phyloP scores from a whole-genome alignment of 2,329 filamentous ascomycete species.

The Pseudomassariella vexata region DNA sequence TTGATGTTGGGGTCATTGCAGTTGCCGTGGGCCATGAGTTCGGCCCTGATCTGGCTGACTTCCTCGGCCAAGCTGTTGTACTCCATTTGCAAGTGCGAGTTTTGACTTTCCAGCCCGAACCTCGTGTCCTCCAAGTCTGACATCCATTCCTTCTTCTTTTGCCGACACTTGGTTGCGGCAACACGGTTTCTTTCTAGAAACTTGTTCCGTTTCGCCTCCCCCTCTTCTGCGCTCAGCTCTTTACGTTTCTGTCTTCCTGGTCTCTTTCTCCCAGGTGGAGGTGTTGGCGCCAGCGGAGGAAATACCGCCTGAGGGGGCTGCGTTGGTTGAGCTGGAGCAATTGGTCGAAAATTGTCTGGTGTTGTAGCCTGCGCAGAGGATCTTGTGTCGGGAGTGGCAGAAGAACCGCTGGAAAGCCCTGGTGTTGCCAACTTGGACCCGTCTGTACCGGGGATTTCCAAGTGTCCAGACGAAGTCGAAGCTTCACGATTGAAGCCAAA shows the following conservation, averaged over 20 bases:
- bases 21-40: slow-evolving; percentile 45
- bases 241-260: slow-evolving; percentile 18
- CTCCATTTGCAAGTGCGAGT: slow-evolving; percentile 37
- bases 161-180: slow-evolving; percentile 68
- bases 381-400: slow-evolving; percentile 17
- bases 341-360: slow-evolving; percentile 11
- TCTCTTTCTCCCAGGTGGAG: slow-evolving; percentile 18
- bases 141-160: slow-evolving; percentile 57
- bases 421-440: slow-evolving; percentile 15
- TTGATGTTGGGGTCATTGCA: slow-evolving; percentile 50
- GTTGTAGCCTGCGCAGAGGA: slow-evolving; percentile 17
- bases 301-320: slow-evolving; percentile 5
- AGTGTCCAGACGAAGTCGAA: slow-evolving; percentile 6
- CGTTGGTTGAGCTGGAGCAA: neutral
- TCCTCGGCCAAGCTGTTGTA: slow-evolving; percentile 36
- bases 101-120: slow-evolving; percentile 35
- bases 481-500: slow-evolving; percentile 2
- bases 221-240: slow-evolving; percentile 15
- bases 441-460: slow-evolving; percentile 9
- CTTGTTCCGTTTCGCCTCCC: slow-evolving; percentile 42
- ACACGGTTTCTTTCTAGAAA: slow-evolving; percentile 67
- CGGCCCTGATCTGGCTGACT: slow-evolving; percentile 40
- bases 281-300: slow-evolving; percentile 7
- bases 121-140: slow-evolving; percentile 42
- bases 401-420: slow-evolving; percentile 18